A percentile compares a stretch with the other conserved stretches of the same genome.
Evolutionary conservation across 257 asterid species (phyloP).

Genomic region (Jacaranda mimosifolia): DNA sequence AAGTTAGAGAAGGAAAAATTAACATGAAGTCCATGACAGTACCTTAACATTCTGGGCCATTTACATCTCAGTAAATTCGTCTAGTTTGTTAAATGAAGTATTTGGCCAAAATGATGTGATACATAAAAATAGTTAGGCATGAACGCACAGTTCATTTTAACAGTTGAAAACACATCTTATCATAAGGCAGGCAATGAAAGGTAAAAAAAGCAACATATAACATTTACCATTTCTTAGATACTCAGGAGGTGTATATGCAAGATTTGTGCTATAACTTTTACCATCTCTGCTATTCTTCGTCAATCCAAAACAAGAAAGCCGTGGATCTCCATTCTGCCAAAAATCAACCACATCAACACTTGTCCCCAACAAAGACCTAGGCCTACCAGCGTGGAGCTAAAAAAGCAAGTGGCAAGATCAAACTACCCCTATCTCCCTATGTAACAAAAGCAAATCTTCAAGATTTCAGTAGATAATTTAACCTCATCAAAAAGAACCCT

Average conservation of each 20-base stretch:
- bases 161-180: neutral
- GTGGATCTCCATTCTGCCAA: slow-evolving; percentile 92
- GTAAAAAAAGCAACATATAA: neutral
- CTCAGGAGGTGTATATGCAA: slow-evolving; percentile 98
- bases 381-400: slow-evolving; percentile 2
- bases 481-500: slow-evolving; percentile 99
- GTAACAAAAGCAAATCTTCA: slow-evolving; percentile 28
- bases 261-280: slow-evolving; percentile 97
- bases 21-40: slow-evolving; percentile 11
- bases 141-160: neutral
- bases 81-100: slow-evolving; percentile 1
- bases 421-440: slow-evolving; percentile 18
- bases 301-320: slow-evolving; percentile 95
- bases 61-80: slow-evolving; percentile 1
- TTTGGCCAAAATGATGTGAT: slow-evolving; percentile 23
- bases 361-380: slow-evolving; percentile 15
- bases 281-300: slow-evolving; percentile 99
- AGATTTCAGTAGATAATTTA: slow-evolving; percentile 24
- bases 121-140: neutral
- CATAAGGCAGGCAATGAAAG: slow-evolving; percentile 22
- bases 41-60: neutral
- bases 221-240: slow-evolving; percentile 86
- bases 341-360: slow-evolving; percentile 38
- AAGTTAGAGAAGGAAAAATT: slow-evolving; percentile 17
- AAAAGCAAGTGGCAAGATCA: slow-evolving; percentile 25